These are phyloP conservation scores for Alternaria angustiovoidea DNA, from an alignment of 2,329 filamentous ascomycete genomes.

Conservation along the genomic window DNA sequence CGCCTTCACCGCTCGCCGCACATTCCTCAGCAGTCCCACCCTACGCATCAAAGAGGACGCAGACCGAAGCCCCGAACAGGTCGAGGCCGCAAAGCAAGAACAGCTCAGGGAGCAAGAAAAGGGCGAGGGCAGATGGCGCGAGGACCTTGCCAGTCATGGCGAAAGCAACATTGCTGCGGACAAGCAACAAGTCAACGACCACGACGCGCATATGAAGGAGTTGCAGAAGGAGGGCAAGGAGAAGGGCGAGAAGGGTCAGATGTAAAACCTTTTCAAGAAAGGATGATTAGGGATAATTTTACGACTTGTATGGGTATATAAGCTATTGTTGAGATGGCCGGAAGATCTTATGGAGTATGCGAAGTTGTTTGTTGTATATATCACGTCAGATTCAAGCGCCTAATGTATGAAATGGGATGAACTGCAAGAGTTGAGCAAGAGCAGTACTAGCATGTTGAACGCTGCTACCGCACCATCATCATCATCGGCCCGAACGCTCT, in stretches of 20 bases:
- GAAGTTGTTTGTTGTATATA: background rate
- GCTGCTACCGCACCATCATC: background rate
- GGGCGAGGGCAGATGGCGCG: constrained; percentile 55
- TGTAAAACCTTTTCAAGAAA: constrained; percentile 13
- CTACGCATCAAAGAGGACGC: constrained; percentile 53
- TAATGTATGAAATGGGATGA: accelerated
- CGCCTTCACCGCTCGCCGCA: constrained; percentile 23
- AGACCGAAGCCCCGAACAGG: constrained; percentile 48
- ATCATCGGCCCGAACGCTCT: background rate
- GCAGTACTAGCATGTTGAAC: background rate
- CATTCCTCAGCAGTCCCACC: constrained; percentile 43
- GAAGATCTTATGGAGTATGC: no score
- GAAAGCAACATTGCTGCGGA: constrained; percentile 56
- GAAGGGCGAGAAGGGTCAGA: constrained; percentile 51
- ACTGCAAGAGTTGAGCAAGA: background rate
- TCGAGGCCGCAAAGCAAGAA: constrained; percentile 56
- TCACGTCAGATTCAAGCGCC: background rate
- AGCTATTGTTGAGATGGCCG: no score
- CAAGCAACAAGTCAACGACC: constrained; percentile 52
- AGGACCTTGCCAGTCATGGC: constrained; percentile 52
- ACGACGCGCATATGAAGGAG: constrained; percentile 54
- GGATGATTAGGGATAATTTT: background rate
- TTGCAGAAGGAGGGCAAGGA: constrained; percentile 55
- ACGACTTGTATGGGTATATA: background rate
- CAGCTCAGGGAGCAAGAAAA: constrained; percentile 54